A percentile compares a stretch with the other conserved stretches of the same genome.
These are phyloP conservation scores for Chytridiales sp. DNA, from an alignment of 371 early-diverging fungal genomes.

Conservation along the genomic window DNA sequence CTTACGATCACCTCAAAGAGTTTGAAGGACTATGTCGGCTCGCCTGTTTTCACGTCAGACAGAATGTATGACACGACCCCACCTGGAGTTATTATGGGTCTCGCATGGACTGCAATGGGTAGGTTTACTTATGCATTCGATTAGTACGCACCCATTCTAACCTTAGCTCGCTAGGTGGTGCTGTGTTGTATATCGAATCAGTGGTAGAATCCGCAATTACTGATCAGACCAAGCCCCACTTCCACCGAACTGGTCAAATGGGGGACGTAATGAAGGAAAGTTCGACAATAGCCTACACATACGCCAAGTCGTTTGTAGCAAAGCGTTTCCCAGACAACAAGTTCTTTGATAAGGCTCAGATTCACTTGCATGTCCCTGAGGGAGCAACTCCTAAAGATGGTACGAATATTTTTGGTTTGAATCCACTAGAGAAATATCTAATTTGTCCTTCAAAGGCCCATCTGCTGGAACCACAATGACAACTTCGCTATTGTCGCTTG, in stretches of 20 bases:
- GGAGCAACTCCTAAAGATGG: conserved; percentile 98
- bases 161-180: conserved; percentile 64
- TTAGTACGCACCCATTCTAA: conserved; percentile 9
- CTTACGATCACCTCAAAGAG: conserved; percentile 50
- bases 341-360: conserved; percentile 84
- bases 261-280: conserved; percentile 99
- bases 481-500: conserved; percentile 87
- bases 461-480: conserved; percentile 96
- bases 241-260: conserved; percentile 84
- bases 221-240: conserved; percentile 65
- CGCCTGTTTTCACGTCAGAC: conserved; percentile 84
- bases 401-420: conserved; percentile 23
- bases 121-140: conserved; percentile 14
- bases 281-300: conserved; percentile 93
- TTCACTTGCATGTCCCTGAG: conserved; percentile 97
- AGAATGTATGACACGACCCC: conserved; percentile 87
- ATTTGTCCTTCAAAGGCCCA: conserved; percentile 61
- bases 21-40: conserved; percentile 90
- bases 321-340: conserved; percentile 74
- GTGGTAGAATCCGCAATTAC: conserved; percentile 75
- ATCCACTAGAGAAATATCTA: not conserved
- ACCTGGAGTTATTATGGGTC: conserved; percentile 93
- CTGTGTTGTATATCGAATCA: conserved; percentile 92
- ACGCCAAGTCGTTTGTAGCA: conserved; percentile 76
- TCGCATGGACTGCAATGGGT: conserved; percentile 95